Percentiles rank a stretch among this genome's conserved stretches.
Evolutionary conservation across 306 rosid species (phyloP).

Genomic region (Trifolium subterraneum): DNA sequence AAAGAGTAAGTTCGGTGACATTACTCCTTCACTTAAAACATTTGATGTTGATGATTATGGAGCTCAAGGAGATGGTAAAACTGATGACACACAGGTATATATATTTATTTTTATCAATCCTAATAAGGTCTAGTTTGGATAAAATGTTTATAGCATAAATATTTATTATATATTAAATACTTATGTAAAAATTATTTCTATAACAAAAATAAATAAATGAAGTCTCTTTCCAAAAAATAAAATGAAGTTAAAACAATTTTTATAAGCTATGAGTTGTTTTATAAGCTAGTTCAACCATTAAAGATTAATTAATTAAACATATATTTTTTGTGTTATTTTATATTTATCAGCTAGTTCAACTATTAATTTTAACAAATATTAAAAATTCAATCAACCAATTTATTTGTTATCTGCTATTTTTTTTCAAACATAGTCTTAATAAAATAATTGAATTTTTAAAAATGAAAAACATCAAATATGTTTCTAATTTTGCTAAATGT

Average conservation of each 20-base stretch:
- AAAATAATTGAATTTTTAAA: background rate
- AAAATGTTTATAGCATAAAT: background rate
- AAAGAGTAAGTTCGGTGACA: slow-evolving; percentile 35
- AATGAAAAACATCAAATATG: background rate
- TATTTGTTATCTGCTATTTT: too few relatives aligned
- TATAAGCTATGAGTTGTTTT: too few relatives aligned
- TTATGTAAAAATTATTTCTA: background rate
- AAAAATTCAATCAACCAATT: too few relatives aligned
- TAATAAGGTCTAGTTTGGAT: background rate
- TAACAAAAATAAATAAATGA: too few relatives aligned
- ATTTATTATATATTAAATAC: background rate
- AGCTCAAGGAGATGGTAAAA: slow-evolving; percentile 64
- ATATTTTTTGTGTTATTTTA: too few relatives aligned
- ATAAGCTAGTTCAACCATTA: too few relatives aligned
- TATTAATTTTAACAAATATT: too few relatives aligned
- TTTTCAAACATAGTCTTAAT: too few relatives aligned
- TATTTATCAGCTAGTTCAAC: too few relatives aligned
- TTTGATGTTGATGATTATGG: slow-evolving; percentile 61
- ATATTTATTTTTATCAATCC: background rate
- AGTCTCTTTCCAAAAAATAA: too few relatives aligned
- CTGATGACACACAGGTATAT: slow-evolving; percentile 64
- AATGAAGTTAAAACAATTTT: too few relatives aligned
- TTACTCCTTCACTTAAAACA: slow-evolving; percentile 27
- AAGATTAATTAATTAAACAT: too few relatives aligned
- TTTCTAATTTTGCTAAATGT: background rate